phyloP scores from a whole-genome alignment of 768 basidiomycete genomes.

The Chalciporus sphaerocephalus region DNA sequence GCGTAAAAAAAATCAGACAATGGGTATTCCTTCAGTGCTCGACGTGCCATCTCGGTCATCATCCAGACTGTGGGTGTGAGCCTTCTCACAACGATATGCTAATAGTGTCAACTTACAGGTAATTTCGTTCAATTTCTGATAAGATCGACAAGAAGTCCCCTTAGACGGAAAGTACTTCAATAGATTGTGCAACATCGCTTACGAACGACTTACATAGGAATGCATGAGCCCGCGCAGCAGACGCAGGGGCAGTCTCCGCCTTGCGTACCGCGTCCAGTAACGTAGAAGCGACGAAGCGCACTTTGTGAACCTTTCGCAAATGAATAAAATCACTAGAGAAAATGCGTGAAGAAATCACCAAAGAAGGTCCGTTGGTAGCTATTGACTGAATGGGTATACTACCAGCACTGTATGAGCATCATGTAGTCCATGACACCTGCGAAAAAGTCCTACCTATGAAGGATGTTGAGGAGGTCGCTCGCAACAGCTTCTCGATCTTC shows the following conservation, averaged over 20 bases:
- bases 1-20: conserved; percentile 12
- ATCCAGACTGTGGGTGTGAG: conserved; percentile 43
- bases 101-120: conserved; percentile 50
- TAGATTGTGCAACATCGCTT: not conserved
- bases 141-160: conserved; percentile 92
- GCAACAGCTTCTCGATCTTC: conserved; percentile 81
- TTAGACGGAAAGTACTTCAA: conserved; percentile 27
- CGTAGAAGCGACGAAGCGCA: conserved; percentile 89
- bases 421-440: not conserved
- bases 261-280: conserved; percentile 80
- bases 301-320: conserved; percentile 87
- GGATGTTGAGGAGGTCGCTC: conserved; percentile 78
- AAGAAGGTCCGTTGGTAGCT: conserved; percentile 79
- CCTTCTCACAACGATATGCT: conserved; percentile 1
- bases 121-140: conserved; percentile 88
- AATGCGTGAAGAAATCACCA: conserved; percentile 39
- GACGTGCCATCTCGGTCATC: conserved; percentile 41
- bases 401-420: conserved; percentile 7
- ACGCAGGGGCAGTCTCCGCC: conserved; percentile 73
- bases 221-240: conserved; percentile 79
- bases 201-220: conserved; percentile 63
- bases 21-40: conserved; percentile 50
- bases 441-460: conserved; percentile 57
- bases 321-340: conserved; percentile 8
- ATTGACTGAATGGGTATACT: conserved; percentile 93